Evolutionary conservation across 2,329 filamentous ascomycete genomes (phyloP).

Genomic region (Scytalidium lignicola): DNA sequence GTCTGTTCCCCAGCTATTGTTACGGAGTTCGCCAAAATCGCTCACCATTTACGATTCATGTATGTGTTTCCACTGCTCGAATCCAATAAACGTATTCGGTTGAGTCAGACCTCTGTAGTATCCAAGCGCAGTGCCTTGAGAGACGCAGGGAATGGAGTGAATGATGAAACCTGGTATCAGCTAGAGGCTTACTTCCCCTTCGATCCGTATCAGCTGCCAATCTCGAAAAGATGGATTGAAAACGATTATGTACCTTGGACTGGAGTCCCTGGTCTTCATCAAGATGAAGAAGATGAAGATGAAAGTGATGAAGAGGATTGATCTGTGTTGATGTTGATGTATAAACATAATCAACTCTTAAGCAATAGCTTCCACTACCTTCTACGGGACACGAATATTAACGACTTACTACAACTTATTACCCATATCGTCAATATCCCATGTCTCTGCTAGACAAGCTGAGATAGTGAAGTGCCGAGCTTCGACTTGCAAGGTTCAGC

Average conservation of each 20-base stretch:
- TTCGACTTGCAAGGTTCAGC: too few relatives aligned
- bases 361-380: too few relatives aligned
- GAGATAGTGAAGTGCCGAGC: too few relatives aligned
- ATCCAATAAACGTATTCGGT: conserved; percentile 82
- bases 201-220: conserved; percentile 87
- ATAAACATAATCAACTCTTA: too few relatives aligned
- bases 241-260: conserved; percentile 79
- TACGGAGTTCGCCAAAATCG: conserved; percentile 82
- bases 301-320: conserved; percentile 39
- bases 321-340: too few relatives aligned
- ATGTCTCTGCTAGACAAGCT: too few relatives aligned
- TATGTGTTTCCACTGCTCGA: conserved; percentile 88
- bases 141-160: conserved; percentile 40
- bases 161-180: conserved; percentile 75
- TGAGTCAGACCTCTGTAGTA: conserved; percentile 64
- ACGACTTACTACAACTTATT: too few relatives aligned
- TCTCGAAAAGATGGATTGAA: conserved; percentile 83
- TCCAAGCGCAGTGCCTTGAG: conserved; percentile 42
- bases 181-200: conserved; percentile 96
- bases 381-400: too few relatives aligned
- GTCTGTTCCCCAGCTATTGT: conserved; percentile 90
- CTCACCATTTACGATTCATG: conserved; percentile 79
- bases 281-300: conserved; percentile 49
- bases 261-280: conserved; percentile 64
- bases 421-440: too few relatives aligned